phyloP scores from a whole-genome alignment of 2,329 filamentous ascomycete genomes.

The Apiospora koreana region DNA sequence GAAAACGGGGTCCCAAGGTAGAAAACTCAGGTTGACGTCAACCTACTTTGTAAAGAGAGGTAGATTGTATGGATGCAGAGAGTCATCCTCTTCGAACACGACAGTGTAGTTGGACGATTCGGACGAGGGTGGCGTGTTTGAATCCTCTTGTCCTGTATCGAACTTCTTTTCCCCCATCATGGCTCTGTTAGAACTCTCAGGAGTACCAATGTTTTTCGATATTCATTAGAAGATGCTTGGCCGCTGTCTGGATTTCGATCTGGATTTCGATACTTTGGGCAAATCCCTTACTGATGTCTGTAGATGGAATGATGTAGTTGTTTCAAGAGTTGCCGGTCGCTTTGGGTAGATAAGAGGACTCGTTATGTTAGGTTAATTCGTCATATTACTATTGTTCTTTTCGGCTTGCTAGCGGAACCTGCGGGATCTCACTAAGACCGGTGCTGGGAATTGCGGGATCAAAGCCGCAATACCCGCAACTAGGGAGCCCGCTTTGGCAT shows the following conservation, averaged over 20 bases:
- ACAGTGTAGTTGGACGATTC: slow-evolving; percentile 5
- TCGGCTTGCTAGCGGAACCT: not conserved
- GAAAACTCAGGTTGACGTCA: not conserved
- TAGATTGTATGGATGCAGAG: not conserved
- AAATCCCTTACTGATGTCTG: not conserved
- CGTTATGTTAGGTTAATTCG: not conserved
- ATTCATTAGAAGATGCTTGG: not conserved
- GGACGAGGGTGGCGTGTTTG: not conserved
- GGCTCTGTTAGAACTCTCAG: not conserved
- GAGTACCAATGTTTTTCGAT: not conserved
- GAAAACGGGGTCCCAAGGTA: not conserved
- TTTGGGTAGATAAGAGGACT: not conserved
- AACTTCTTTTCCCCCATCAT: not conserved
- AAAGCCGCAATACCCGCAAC: not conserved
- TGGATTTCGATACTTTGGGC: too few relatives aligned
- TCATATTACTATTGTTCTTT: not conserved
- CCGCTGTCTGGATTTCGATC: not conserved
- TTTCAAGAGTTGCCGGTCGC: too few relatives aligned
- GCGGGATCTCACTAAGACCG: not conserved
- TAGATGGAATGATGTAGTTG: not conserved
- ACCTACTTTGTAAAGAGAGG: not conserved
- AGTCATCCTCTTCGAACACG: slow-evolving; percentile 9
- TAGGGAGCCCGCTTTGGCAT: not conserved
- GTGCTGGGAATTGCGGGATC: not conserved
- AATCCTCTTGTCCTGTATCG: not conserved